These are phyloP conservation scores for Eucalyptus globulus DNA, from an alignment of 345 rosid species.

Conservation along the genomic window DNA sequence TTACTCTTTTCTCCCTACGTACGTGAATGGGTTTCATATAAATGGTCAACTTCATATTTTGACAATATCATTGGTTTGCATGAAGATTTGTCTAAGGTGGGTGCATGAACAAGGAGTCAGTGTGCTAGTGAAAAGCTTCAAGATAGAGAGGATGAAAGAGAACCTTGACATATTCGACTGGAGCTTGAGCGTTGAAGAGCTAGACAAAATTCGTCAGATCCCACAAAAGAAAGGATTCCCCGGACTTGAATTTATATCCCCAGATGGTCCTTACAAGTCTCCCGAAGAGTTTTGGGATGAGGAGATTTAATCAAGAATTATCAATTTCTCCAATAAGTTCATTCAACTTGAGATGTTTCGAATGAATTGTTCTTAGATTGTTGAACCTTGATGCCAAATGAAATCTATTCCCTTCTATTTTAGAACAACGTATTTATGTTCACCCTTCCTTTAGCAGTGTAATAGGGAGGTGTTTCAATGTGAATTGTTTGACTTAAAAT, in stretches of 20 bases:
- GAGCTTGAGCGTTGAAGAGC: conserved; percentile 6
- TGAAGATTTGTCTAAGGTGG: conserved; percentile 22
- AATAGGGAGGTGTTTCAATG: neutral
- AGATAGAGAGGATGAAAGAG: conserved; percentile 8
- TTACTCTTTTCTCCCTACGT: neutral
- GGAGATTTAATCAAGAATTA: neutral
- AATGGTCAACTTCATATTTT: neutral
- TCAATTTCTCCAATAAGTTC: neutral
- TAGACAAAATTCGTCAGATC: neutral
- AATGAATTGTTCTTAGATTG: neutral
- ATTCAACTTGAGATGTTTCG: neutral
- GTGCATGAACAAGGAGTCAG: conserved; percentile 15
- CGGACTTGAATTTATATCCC: neutral
- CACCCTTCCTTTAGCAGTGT: neutral
- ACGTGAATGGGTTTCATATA: neutral
- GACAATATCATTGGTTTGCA: neutral
- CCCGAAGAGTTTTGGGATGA: conserved; percentile 17
- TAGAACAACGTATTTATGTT: neutral
- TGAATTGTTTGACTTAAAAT: neutral
- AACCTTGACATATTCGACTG: conserved; percentile 11
- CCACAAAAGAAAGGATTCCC: conserved; percentile 1
- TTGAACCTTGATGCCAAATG: neutral
- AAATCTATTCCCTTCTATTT: neutral
- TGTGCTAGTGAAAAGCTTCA: conserved; percentile 12
- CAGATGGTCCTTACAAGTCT: conserved; percentile 9